These are phyloP conservation scores for Tuber umbilicatum DNA, from an alignment of 495 filamentous ascomycete genomes.

Conservation along the genomic window DNA sequence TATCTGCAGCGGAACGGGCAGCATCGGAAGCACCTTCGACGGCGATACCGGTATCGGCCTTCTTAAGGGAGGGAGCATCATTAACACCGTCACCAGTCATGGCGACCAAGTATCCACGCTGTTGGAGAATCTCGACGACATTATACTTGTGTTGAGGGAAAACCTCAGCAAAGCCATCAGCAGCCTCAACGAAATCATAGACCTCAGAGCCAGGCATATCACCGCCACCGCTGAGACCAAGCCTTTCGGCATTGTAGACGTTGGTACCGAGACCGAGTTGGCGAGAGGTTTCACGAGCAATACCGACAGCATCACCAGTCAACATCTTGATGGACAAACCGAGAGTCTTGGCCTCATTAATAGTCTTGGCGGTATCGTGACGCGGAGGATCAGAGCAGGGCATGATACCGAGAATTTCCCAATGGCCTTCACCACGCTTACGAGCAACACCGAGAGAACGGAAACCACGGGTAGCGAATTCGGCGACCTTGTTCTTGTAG, in stretches of 20 bases:
- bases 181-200: constrained; percentile 89
- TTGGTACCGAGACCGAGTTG: constrained; percentile 88
- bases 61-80: constrained; percentile 92
- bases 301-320: constrained; percentile 90
- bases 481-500: constrained; percentile 83
- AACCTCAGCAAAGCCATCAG: constrained; percentile 91
- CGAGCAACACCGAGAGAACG: constrained; percentile 86
- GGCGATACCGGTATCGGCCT: constrained; percentile 89
- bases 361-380: constrained; percentile 82
- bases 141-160: constrained; percentile 98
- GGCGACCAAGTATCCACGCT: constrained; percentile 90
- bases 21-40: constrained; percentile 91
- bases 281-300: constrained; percentile 83
- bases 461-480: constrained; percentile 87
- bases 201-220: constrained; percentile 88
- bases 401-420: constrained; percentile 93
- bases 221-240: constrained; percentile 71
- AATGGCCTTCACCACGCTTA: constrained; percentile 65
- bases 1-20: constrained; percentile 86
- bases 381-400: constrained; percentile 87
- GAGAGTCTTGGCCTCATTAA: constrained; percentile 79
- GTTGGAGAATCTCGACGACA: constrained; percentile 92
- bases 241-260: constrained; percentile 84
- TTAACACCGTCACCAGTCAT: constrained; percentile 99
- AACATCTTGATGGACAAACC: constrained; percentile 94